These are phyloP conservation scores for Boletus reticuloceps DNA, from an alignment of 768 basidiomycete genomes.

Conservation along the genomic window DNA sequence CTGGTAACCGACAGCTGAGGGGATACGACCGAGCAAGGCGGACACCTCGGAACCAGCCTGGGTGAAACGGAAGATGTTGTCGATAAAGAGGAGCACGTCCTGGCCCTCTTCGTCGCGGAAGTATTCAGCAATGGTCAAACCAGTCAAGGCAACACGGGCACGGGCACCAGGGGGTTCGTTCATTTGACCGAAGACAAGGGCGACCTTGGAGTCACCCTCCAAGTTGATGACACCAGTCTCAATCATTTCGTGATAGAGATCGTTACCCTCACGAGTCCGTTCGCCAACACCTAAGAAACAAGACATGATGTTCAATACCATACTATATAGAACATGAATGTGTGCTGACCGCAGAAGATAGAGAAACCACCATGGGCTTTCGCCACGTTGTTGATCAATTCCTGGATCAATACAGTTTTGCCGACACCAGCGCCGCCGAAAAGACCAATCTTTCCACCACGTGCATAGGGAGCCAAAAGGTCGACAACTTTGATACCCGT, in stretches of 20 bases:
- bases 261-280: conserved; percentile 99
- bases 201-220: conserved; percentile 99
- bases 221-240: conserved; percentile 99
- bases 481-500: conserved; percentile 99
- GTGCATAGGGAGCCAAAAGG: conserved; percentile 97
- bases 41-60: conserved; percentile 99
- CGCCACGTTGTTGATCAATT: conserved; percentile 99
- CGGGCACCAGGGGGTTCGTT: conserved; percentile 99
- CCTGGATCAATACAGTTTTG: conserved; percentile 99
- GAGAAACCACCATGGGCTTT: conserved; percentile 99
- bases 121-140: conserved; percentile 99
- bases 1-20: conserved; percentile 99
- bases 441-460: conserved; percentile 99
- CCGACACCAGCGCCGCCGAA: conserved; percentile 99
- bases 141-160: conserved; percentile 99
- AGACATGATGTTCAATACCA: conserved; percentile 9
- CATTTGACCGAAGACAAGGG: conserved; percentile 99
- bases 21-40: conserved; percentile 99
- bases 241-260: conserved; percentile 99
- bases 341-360: conserved; percentile 84
- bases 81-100: conserved; percentile 99
- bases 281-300: conserved; percentile 85
- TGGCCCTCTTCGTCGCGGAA: conserved; percentile 99
- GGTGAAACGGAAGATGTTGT: conserved; percentile 99
- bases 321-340: background rate